Percentiles rank a stretch among this genome's conserved stretches.
phyloP scores from a whole-genome alignment of 345 rosid genomes.

The Erysimum cheiranthoides region DNA sequence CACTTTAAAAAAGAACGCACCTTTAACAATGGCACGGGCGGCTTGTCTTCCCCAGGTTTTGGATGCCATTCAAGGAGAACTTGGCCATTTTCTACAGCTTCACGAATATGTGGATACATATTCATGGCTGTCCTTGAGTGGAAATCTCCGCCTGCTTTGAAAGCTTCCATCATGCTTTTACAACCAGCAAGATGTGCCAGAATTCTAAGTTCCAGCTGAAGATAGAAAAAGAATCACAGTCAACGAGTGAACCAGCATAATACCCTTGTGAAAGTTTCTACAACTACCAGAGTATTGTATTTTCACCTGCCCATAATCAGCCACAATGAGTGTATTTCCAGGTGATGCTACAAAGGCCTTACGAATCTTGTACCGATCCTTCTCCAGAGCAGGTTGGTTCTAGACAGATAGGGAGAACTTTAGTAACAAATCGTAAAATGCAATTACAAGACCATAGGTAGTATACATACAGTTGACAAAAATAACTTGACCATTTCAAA shows the following conservation, averaged over 20 bases:
- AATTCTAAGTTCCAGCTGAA: conserved; percentile 95
- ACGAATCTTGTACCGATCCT: conserved; percentile 97
- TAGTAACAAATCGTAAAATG: background rate
- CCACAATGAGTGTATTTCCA: conserved; percentile 93
- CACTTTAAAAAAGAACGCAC: conserved; percentile 44
- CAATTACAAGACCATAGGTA: background rate
- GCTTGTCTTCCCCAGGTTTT: conserved; percentile 87
- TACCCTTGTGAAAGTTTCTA: background rate
- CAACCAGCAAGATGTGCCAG: conserved; percentile 95
- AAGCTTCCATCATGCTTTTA: conserved; percentile 96
- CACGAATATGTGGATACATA: conserved; percentile 90
- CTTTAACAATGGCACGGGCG: conserved; percentile 94
- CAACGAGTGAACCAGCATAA: conserved; percentile 19
- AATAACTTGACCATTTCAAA: background rate
- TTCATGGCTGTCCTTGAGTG: conserved; percentile 98
- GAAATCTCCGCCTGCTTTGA: conserved; percentile 96
- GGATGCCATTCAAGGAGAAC: conserved; percentile 97
- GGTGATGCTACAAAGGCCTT: conserved; percentile 93
- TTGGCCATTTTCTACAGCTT: conserved; percentile 71
- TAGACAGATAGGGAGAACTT: conserved; percentile 40
- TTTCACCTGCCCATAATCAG: conserved; percentile 96
- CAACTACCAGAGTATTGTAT: conserved; percentile 1
- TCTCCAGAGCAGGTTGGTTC: conserved; percentile 99
- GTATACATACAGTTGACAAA: background rate
- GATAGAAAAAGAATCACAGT: conserved; percentile 15